Evolutionary conservation across 2,329 filamentous ascomycete genomes (phyloP), one percentile per base, ranked within the genome.

Genomic region (Lasiodiplodia citricola): DNA sequence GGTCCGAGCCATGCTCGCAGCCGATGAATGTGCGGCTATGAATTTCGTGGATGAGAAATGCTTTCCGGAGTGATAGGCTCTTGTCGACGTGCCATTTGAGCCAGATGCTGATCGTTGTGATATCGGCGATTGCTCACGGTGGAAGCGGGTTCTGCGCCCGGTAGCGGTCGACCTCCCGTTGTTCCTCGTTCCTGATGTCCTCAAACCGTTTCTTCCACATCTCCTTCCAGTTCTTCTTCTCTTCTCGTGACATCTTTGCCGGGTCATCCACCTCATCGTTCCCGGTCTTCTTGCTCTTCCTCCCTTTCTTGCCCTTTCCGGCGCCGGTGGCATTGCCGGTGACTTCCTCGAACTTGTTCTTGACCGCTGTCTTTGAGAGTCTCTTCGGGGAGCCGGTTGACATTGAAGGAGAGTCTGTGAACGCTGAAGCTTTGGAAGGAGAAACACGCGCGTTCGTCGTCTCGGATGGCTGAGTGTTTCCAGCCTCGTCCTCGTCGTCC

Each of bases 261-360:
- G 74, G 69, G n/a, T 80, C 77, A 38, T 66, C 67, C 25, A 52
- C 31, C 63, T 66, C 62, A 13, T 66, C 47, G 21, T 65, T 23
- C n/a, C 79, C 75, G 67, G 77, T 76, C 73, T 76, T 78, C 63
- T 75, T 77, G 73, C 78, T 79, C 38, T 80, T 80, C 60, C 47
- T 23, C 28, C 44, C 47, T 35, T 64, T 64, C 60, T 50, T 64
- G 47, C 18, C 3, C 60, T 64, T 64, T 51, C n/a, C 47, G 21
- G 5, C 28, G 25, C 60, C 47, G 50, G 73, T 70, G 68, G 83
- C 81, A 70, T 80, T 83, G 75, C 80, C 82, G 37, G 82, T 82
- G 41, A 84, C 79, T 52, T 81, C 78, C 73, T 83, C 82, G 58
- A 84, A 80, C 75, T 80, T 82, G 60, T 77, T 81, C 71, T 83